Percentiles rank a stretch among this genome's conserved stretches.
These are phyloP conservation scores for Chalciporus chontae DNA, from an alignment of 768 basidiomycete genomes.

Conservation along the genomic window DNA sequence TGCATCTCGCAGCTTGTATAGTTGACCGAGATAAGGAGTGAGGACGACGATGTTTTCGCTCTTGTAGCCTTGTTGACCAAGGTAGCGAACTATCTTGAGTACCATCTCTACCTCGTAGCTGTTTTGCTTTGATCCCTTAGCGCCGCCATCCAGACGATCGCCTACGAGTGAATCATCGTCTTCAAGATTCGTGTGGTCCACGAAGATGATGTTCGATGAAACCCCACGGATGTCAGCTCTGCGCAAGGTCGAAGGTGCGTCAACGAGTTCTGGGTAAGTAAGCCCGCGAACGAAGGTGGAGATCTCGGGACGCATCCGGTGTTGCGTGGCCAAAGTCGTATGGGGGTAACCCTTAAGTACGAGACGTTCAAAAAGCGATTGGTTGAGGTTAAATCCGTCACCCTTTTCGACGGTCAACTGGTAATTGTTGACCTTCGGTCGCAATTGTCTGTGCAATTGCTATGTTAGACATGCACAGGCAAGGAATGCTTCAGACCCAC, in stretches of 20 bases:
- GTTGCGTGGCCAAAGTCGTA: slow-evolving; percentile 50
- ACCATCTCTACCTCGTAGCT: slow-evolving; percentile 58
- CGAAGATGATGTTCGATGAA: slow-evolving; percentile 55
- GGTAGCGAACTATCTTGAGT: slow-evolving; percentile 59
- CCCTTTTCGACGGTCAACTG: slow-evolving; percentile 63
- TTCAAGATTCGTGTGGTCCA: slow-evolving; percentile 56
- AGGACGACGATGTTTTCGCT: slow-evolving; percentile 59
- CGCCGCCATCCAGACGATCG: slow-evolving; percentile 43
- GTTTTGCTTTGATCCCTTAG: slow-evolving; percentile 59
- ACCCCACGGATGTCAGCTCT: slow-evolving; percentile 54
- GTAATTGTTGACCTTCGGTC: slow-evolving; percentile 70
- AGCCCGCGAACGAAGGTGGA: slow-evolving; percentile 56
- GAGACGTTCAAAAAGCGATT: slow-evolving; percentile 65
- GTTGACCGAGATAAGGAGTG: slow-evolving; percentile 68
- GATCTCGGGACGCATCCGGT: slow-evolving; percentile 74
- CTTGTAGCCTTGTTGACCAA: slow-evolving; percentile 65
- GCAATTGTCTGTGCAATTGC: slow-evolving; percentile 62
- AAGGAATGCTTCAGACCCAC: no score
- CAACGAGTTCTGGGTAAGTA: slow-evolving; percentile 65
- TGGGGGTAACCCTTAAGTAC: slow-evolving; percentile 62
- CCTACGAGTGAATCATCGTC: slow-evolving; percentile 38
- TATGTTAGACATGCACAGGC: no score
- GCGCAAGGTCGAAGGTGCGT: slow-evolving; percentile 45
- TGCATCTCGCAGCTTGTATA: slow-evolving; percentile 43
- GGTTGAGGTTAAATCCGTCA: slow-evolving; percentile 63